Evolutionary conservation across 2,329 filamentous ascomycete genomes (phyloP).

Genomic region (Trichoderma koningiopsis): DNA sequence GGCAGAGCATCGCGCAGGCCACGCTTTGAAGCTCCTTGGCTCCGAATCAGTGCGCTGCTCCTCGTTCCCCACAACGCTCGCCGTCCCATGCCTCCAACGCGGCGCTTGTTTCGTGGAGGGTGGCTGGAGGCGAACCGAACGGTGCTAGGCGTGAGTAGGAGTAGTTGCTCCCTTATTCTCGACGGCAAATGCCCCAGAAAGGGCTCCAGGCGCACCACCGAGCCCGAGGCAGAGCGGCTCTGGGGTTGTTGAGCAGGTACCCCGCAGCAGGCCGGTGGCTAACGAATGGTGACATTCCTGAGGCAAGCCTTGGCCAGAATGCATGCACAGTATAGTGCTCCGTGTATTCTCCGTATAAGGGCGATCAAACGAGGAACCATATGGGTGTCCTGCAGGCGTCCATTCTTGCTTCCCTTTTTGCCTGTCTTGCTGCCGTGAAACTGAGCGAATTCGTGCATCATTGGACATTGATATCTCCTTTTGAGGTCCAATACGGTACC

Average conservation of each 20-base stretch:
- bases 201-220: conserved; percentile 7
- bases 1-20: background rate
- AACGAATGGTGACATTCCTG: conserved; percentile 30
- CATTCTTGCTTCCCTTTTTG: background rate
- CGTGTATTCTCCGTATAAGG: background rate
- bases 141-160: background rate
- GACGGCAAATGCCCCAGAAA: background rate
- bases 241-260: conserved; percentile 6
- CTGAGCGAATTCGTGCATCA: background rate
- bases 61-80: background rate
- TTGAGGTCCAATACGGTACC: background rate
- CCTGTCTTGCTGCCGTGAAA: background rate
- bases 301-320: background rate
- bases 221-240: conserved; percentile 3
- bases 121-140: background rate
- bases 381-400: too few species aligned
- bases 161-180: background rate
- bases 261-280: conserved; percentile 27
- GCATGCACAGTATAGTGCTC: background rate
- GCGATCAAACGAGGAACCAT: background rate
- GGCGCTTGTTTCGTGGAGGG: background rate
- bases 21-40: background rate
- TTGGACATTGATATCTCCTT: background rate
- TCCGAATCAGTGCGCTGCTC: background rate
- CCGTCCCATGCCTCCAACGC: background rate